Conservation (phyloP, 208 protist species). For the Entamoeba histolytica region DNA sequence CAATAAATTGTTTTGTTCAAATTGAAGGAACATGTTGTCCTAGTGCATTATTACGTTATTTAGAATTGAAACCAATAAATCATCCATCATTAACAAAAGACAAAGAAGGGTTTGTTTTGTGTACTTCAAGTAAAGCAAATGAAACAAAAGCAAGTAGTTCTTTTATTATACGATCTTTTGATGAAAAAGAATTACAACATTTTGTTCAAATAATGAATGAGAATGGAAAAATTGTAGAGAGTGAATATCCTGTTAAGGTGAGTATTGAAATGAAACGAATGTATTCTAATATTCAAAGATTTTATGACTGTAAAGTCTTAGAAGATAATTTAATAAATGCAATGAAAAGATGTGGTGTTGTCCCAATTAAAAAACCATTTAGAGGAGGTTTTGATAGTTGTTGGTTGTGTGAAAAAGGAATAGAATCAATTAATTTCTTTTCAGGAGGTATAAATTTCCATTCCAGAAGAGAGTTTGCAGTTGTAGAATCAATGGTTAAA, state of each 20-base stretch:
- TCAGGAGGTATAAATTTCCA: background rate
- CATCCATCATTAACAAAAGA: background rate
- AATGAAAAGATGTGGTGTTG: background rate
- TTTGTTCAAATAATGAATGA: background rate
- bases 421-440: background rate
- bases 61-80: background rate
- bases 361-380: background rate
- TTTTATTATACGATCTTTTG: background rate
- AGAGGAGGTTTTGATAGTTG: background rate
- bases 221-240: background rate
- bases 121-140: background rate
- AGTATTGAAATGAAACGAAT: background rate
- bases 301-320: background rate
- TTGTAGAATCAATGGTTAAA: background rate
- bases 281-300: background rate
- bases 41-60: background rate
- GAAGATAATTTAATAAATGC: background rate
- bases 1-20: background rate
- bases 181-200: background rate
- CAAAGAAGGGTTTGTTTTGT: background rate
- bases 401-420: background rate
- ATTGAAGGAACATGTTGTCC: background rate
- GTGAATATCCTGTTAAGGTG: background rate
- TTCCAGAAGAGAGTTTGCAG: background rate
- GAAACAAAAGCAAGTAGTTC: background rate